Base-by-base conservation (phyloP, 2,329 filamentous ascomycete species). In the Acrodontium crateriforme region DNA sequence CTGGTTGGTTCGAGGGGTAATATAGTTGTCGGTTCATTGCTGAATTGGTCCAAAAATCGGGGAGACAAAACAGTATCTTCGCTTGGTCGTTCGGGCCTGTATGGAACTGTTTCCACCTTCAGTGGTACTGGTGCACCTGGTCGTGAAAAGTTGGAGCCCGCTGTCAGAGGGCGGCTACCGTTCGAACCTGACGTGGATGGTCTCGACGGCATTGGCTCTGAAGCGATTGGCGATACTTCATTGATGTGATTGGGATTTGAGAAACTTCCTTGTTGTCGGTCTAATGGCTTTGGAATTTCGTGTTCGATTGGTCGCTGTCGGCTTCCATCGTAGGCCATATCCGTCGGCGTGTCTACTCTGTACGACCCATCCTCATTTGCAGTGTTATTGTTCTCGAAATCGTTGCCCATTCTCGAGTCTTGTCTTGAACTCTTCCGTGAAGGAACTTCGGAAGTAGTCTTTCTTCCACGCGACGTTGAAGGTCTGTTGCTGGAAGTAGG, bases 381-480 rank as follows among this genome's bases (percentile, higher is more conserved):
- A 20, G 38, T 45, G 1, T 16, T 68, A 19, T 52, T 52, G 2
- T 61, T 53, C 11, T 58, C 59, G 4, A 39, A 17, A 16, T 22
- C 20, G 8, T 8, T 22, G 10, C 24, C 25, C 18, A 31, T 35
- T 33, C 35, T 32, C 20, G 24, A 14, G n/a, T 40, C 46, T 9
- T 33, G 28, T 11, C 44, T 31, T 7, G 39, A 40, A 6, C 40
- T 35, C 12, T 27, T 36, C 16, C 42, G 34, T 21, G 47, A 49
- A 9, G 38, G 35, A n/a, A n/a, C n/a, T n/a, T n/a, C n/a, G n/a
- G n/a, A n/a, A n/a, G n/a, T n/a, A n/a, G n/a, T n/a, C n/a, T n/a
- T n/a, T n/a, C n/a, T n/a, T n/a, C n/a, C n/a, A n/a, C n/a, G n/a
- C n/a, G n/a, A n/a, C n/a, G n/a, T n/a, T n/a, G n/a, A n/a, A 16